Conservation (phyloP, 176 grass and related monocot species). For the Carex cristatella region DNA sequence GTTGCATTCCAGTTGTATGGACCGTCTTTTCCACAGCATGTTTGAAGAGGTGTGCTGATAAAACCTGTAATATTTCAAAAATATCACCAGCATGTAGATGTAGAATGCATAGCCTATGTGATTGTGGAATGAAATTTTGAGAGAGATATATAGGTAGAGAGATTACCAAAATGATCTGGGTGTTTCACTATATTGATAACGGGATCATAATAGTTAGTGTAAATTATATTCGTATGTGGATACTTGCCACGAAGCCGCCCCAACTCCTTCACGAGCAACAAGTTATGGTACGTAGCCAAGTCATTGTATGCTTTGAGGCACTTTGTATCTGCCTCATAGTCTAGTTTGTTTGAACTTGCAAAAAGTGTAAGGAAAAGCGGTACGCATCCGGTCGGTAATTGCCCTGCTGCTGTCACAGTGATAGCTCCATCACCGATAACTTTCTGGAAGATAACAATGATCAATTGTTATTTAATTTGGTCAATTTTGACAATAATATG, state of each 20-base stretch:
- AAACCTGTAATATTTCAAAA: not conserved
- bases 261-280: conserved; percentile 20
- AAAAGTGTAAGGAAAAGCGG: conserved; percentile 15
- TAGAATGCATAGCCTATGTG: not conserved
- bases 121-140: not conserved
- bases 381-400: conserved; percentile 33
- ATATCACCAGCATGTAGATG: not conserved
- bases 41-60: not conserved
- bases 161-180: conserved; percentile 36
- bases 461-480: not conserved
- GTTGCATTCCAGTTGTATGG: conserved; percentile 61
- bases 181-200: conserved; percentile 40
- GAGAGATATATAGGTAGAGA: not conserved
- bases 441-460: not conserved
- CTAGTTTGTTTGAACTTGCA: not conserved
- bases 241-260: conserved; percentile 23
- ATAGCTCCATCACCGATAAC: conserved; percentile 24
- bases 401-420: conserved; percentile 21
- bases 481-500: not conserved
- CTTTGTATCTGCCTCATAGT: conserved; percentile 22
- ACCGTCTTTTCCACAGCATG: conserved; percentile 21
- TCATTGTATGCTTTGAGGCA: conserved; percentile 41
- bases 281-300: conserved; percentile 35
- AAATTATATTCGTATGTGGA: conserved; percentile 22
- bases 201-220: conserved; percentile 36